Base-by-base conservation (phyloP, 805 yeast species). In the Metschnikowia picachoensis region DNA sequence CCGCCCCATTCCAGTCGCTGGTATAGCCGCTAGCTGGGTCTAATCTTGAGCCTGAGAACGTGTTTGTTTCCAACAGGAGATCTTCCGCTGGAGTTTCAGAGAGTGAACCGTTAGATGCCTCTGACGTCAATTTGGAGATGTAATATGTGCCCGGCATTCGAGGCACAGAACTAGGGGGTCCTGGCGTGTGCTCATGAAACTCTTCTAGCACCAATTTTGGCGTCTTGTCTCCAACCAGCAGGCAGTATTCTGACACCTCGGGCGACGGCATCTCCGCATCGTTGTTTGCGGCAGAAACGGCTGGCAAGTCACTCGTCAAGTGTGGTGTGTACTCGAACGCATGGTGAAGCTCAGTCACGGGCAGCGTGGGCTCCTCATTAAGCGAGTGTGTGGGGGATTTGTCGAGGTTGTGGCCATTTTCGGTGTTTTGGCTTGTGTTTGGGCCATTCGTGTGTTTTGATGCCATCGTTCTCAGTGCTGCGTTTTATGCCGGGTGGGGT, bases 131-230 rank as follows among this genome's bases (percentile, higher is more conserved):
- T 1, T 78, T 84, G 31, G 66, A 73, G 42, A 78, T 78, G 42
- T 73, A 66, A 45, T 70, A 59, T 0, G 77, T 68, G 2, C 74
- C 80, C 0, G 77, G 74, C 51, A 69, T 61, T 28, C 80, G 60
- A 8, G 80, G 80, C 35, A 52, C 46, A 1, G 39, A 36, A 12
- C 45, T 39, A 8, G 48, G 46, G 12, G 53, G 44, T 15, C n/a
- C 43, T 27, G 31, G 51, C 8, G 32, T 7, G 31, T 13, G 13
- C 15, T 37, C 30, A 32, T 16, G 30, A 6, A 10, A 30, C 5
- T 37, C 41, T 8, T 16, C 29, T 27, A 32, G 16, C 25, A n/a
- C 17, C 25, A 6, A 20, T 27, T 8, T 16, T 32, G 12, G 32
- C 15, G 39, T 8, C 15, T 27, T 7, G 6, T 11, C 11, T 2